phyloP scores from a whole-genome alignment of 495 filamentous ascomycete species.

The Talaromyces liani region DNA sequence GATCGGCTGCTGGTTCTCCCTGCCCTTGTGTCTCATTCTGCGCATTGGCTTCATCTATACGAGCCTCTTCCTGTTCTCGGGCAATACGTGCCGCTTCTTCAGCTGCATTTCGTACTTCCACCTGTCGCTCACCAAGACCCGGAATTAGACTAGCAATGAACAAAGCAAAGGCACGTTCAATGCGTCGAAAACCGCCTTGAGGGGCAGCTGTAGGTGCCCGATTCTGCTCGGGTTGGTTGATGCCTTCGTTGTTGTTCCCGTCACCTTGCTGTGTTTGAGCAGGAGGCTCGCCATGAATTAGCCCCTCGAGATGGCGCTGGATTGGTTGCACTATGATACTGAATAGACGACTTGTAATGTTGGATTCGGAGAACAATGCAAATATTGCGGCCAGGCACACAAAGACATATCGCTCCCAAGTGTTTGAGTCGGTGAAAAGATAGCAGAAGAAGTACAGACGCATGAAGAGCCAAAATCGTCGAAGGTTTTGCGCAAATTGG shows the following conservation, averaged over 20 bases:
- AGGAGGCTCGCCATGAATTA: constrained; percentile 42
- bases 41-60: constrained; percentile 26
- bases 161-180: constrained; percentile 70
- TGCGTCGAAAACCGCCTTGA: constrained; percentile 46
- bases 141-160: constrained; percentile 82
- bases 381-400: constrained; percentile 50
- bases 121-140: constrained; percentile 77
- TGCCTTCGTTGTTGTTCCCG: constrained; percentile 14
- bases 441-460: constrained; percentile 71
- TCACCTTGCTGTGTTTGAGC: constrained; percentile 17
- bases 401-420: constrained; percentile 62
- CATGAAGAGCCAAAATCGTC: constrained; percentile 70
- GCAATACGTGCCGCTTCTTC: constrained; percentile 45
- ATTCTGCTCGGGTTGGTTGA: constrained; percentile 7
- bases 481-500: constrained; percentile 41
- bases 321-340: constrained; percentile 53
- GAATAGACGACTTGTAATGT: constrained; percentile 50
- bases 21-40: neutral
- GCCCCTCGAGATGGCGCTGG: constrained; percentile 61
- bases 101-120: constrained; percentile 58
- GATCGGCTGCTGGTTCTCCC: neutral
- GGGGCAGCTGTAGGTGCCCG: constrained; percentile 10
- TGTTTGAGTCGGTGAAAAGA: constrained; percentile 66
- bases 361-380: constrained; percentile 59
- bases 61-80: constrained; percentile 35